Conservation (phyloP, 148 eudicot species). For the Rhododendron vialii region DNA sequence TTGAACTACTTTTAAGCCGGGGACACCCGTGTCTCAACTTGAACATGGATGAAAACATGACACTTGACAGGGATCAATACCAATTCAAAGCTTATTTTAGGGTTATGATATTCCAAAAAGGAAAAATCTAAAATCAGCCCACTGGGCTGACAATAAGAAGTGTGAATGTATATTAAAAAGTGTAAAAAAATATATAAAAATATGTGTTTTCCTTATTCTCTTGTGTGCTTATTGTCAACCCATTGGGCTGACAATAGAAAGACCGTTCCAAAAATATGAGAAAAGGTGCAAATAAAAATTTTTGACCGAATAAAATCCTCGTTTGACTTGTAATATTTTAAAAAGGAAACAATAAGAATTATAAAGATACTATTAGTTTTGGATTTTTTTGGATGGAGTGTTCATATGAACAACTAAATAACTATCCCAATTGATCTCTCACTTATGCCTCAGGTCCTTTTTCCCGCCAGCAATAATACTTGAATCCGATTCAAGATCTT, state of each 20-base stretch:
- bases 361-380: not conserved
- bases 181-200: too few relatives aligned
- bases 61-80: not conserved
- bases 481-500: not conserved
- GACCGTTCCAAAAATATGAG: not conserved
- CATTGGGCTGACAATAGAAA: too few relatives aligned
- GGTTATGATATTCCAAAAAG: not conserved
- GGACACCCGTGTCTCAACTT: not conserved
- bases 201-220: too few relatives aligned
- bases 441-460: not conserved
- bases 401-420: too few relatives aligned
- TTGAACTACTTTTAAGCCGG: not conserved
- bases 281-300: not conserved
- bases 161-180: too few relatives aligned
- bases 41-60: not conserved
- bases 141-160: too few relatives aligned
- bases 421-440: not conserved
- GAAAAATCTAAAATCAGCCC: too few relatives aligned
- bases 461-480: not conserved
- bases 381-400: too few relatives aligned
- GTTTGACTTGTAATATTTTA: not conserved
- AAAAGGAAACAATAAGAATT: not conserved
- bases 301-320: not conserved
- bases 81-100: not conserved
- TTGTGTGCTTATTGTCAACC: too few relatives aligned